Percentiles rank a stretch among this genome's conserved stretches.
phyloP scores from a whole-genome alignment of 106 monocot genomes.

The Phalaenopsis equestris region DNA sequence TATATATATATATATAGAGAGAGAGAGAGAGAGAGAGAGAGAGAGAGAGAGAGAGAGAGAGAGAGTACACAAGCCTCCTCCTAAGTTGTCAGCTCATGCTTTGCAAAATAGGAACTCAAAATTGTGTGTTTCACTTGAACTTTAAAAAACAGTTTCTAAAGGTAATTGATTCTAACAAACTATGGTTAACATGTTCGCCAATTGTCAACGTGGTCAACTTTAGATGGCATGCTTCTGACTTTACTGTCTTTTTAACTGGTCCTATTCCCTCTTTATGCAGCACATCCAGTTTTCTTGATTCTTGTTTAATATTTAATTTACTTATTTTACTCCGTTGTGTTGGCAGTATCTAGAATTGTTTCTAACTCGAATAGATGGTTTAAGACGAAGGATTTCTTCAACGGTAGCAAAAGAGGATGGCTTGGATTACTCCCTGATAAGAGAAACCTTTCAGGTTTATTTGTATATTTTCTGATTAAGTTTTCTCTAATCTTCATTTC shows the following conservation, averaged over 20 bases:
- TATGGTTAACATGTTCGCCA: not conserved
- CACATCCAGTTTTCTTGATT: not conserved
- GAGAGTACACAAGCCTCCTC: too few species aligned
- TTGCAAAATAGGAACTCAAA: too few species aligned
- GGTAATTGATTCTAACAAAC: not conserved
- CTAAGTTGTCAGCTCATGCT: too few species aligned
- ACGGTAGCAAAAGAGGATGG: conserved; percentile 24
- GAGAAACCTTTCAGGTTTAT: conserved; percentile 70
- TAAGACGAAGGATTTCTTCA: conserved; percentile 66
- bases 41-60: too few species aligned
- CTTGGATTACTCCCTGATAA: conserved; percentile 55
- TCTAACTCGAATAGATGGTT: conserved; percentile 87
- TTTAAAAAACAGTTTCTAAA: not conserved
- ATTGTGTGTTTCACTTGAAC: too few species aligned
- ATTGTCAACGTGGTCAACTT: not conserved
- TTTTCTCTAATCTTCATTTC: not conserved
- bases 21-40: too few species aligned
- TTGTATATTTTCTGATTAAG: conserved; percentile 8
- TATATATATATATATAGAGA: too few species aligned
- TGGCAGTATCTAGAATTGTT: conserved; percentile 87
- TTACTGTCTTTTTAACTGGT: not conserved
- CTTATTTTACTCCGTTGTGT: not conserved
- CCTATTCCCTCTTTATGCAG: not conserved
- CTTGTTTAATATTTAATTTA: not conserved
- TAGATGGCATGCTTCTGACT: not conserved